Conservation (phyloP, 2,329 filamentous ascomycete genomes). For the Xylariaceae sp. region DNA sequence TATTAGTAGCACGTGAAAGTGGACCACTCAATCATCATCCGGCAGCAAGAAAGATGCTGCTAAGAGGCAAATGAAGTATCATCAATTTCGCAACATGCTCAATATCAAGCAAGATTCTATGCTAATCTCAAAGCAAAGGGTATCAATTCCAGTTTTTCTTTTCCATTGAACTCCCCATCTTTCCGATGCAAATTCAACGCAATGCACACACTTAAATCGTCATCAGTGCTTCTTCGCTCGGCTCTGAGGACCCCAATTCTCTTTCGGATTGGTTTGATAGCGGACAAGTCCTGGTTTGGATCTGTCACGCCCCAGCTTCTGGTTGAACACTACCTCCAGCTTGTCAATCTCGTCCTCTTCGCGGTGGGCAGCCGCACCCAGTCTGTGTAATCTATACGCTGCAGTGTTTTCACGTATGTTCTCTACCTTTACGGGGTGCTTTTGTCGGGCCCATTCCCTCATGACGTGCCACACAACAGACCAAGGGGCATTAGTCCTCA, state of each 20-base stretch:
- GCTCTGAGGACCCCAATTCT: constrained; percentile 89
- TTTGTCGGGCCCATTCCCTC: constrained; percentile 84
- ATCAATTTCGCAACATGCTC: no score
- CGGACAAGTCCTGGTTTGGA: constrained; percentile 68
- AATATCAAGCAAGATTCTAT: no score
- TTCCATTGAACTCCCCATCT: constrained; percentile 6
- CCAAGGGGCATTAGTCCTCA: constrained; percentile 95
- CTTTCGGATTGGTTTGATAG: constrained; percentile 85
- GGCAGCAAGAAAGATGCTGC: no score
- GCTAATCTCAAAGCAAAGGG: constrained; percentile 26
- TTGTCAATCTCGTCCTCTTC: constrained; percentile 30
- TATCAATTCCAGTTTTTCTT: constrained; percentile 25
- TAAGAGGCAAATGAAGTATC: no score
- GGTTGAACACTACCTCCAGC: constrained; percentile 64
- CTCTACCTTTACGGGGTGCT: constrained; percentile 69
- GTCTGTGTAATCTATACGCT: constrained; percentile 65
- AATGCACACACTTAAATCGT: not conserved
- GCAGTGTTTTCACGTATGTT: constrained; percentile 66
- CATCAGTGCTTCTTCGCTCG: constrained; percentile 55
- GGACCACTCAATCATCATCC: no score
- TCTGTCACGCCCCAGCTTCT: constrained; percentile 67
- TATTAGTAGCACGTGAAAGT: no score
- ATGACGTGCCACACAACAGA: constrained; percentile 86
- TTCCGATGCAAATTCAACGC: not conserved
- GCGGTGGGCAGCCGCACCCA: constrained; percentile 35